These are phyloP conservation scores for Fonsecaea pedrosoi DNA, from an alignment of 2,329 filamentous ascomycete species.

Conservation along the genomic window DNA sequence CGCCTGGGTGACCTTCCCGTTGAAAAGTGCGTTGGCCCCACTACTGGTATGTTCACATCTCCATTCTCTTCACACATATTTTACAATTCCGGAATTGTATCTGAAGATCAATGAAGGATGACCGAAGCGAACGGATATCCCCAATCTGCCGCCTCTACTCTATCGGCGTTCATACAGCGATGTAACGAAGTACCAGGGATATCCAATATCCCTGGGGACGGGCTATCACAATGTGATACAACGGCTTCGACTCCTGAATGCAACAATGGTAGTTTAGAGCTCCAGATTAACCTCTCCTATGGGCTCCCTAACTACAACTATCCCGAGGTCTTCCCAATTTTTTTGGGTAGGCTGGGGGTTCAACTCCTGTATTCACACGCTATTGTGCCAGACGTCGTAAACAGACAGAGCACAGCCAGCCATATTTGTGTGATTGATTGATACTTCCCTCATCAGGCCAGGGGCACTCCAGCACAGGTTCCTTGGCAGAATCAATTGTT, in stretches of 20 bases:
- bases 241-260: slow-evolving; percentile 6
- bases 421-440: too few species aligned
- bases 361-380: not conserved
- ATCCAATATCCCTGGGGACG: not conserved
- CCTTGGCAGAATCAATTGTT: not conserved
- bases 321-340: not conserved
- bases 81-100: not conserved
- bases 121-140: not conserved
- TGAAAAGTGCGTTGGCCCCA: not conserved
- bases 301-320: not conserved
- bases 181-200: slow-evolving; percentile 1
- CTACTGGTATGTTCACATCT: not conserved
- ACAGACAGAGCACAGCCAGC: too few species aligned
- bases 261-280: not conserved
- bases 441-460: too few species aligned
- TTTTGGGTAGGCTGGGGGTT: not conserved
- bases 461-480: too few species aligned
- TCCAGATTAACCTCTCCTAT: not conserved
- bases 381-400: too few species aligned
- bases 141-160: not conserved
- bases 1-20: not conserved
- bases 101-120: not conserved
- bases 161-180: not conserved
- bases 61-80: not conserved
- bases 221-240: slow-evolving; percentile 8